Base-by-base conservation (phyloP, 2,329 filamentous ascomycete species). In the Trichoderma asperellum region DNA sequence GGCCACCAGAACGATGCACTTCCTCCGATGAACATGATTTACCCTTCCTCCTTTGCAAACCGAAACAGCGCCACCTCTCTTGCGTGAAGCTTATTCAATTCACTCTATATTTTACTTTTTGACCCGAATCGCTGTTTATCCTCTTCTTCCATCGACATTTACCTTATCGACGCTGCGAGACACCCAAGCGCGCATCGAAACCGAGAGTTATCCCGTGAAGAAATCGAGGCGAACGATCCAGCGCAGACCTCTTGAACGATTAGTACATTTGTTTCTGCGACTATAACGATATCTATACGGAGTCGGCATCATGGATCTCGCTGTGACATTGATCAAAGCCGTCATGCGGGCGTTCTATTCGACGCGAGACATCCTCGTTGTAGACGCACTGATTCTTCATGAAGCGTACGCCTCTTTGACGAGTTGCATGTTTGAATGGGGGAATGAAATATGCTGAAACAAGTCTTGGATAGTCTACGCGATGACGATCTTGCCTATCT, bases 401-500 rank as follows among this genome's bases (percentile, higher is more conserved):
- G 92, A 91, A 77, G 82, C 83, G 87, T 97, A 77, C 84, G 92
- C 56, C 60, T 69, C 59, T 55, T 40, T 55, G 24, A 37, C 32
- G 49, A 34, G 27, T n/a, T 52, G 8, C 12, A 53, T 27, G 49
- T 24, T 61, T 53, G 56, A 18, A n/a, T 47, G 58, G 8, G 47
- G 40, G 61, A 58, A 12, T 57, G 94, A 66, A 83, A 96, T 74
- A 91, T 96, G 83, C 65, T 68, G 58, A 68, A 55, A 43, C 86
- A 29, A 86, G 94, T 70, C 88, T 92, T 76, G 93, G 80, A 90
- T 87, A 81, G 92, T 87, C 86, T 98, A 70, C 91, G 93, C 76
- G 92, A 97, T 77, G 91, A 94, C 76, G 96, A 99, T 76, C 85
- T 99, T 71, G 92, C 92, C 55, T 91, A 93, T 75, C 84, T 98